Conservation (phyloP, 2,329 filamentous ascomycete species). For the Verticillium tricorpus region DNA sequence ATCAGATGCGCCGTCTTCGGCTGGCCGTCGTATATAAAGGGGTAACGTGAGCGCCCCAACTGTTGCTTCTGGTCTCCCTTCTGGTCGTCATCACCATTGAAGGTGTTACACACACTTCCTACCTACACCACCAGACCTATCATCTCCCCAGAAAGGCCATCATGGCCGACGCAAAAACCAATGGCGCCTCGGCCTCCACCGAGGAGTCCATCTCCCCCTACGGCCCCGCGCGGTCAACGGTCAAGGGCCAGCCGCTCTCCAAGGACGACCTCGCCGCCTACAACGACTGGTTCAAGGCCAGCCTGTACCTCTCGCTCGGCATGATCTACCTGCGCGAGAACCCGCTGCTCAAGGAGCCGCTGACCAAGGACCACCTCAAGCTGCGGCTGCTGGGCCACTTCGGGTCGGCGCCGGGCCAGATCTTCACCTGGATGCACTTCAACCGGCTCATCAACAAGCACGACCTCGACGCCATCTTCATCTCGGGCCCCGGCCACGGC, state of each 20-base stretch:
- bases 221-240: slow-evolving; percentile 60
- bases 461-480: slow-evolving; percentile 65
- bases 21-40: neutral
- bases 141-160: slow-evolving; percentile 6
- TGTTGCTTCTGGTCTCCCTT: neutral
- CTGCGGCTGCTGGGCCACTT: slow-evolving; percentile 71
- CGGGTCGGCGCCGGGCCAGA: slow-evolving; percentile 75
- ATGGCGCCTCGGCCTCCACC: slow-evolving; percentile 19
- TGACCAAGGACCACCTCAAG: slow-evolving; percentile 69
- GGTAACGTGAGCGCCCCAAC: slow-evolving; percentile 6
- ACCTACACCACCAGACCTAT: neutral
- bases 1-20: neutral
- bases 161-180: slow-evolving; percentile 19
- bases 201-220: slow-evolving; percentile 59
- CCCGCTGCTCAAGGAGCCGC: slow-evolving; percentile 64
- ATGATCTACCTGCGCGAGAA: slow-evolving; percentile 79
- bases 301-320: slow-evolving; percentile 69
- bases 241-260: slow-evolving; percentile 57
- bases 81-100: neutral
- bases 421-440: slow-evolving; percentile 79
- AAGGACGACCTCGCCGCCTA: slow-evolving; percentile 63
- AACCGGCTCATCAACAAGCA: slow-evolving; percentile 80
- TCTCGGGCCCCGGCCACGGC: slow-evolving; percentile 74
- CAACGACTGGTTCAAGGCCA: slow-evolving; percentile 70
- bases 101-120: neutral